phyloP scores from a whole-genome alignment of 495 filamentous ascomycete genomes.

The Podospora pseudoanserina region DNA sequence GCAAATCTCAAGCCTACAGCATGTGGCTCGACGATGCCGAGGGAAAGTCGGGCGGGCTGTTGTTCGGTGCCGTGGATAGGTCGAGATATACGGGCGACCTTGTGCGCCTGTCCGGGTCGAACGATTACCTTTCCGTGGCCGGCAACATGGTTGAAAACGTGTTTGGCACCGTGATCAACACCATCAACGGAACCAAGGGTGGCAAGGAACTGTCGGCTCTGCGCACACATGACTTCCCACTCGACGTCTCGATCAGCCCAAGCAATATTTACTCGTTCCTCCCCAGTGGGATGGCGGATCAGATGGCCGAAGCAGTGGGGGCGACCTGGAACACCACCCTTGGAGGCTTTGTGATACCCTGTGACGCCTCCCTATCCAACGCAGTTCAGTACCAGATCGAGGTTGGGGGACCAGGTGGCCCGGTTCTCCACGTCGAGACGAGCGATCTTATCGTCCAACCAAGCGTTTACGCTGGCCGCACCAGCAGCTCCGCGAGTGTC shows the following conservation, averaged over 20 bases:
- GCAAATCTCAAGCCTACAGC: slow-evolving; percentile 72
- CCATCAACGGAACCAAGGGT: slow-evolving; percentile 29
- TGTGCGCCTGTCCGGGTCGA: slow-evolving; percentile 50
- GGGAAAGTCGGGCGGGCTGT: slow-evolving; percentile 62
- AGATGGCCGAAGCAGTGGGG: slow-evolving; percentile 56
- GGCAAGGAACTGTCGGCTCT: slow-evolving; percentile 38
- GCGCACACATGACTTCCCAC: slow-evolving; percentile 55
- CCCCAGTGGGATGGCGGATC: slow-evolving; percentile 54
- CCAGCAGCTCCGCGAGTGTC: background rate
- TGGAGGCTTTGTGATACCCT: slow-evolving; percentile 58
- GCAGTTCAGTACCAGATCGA: slow-evolving; percentile 56
- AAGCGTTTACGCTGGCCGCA: slow-evolving; percentile 28
- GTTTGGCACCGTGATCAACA: slow-evolving; percentile 62
- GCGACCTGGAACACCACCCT: slow-evolving; percentile 46
- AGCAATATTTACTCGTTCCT: slow-evolving; percentile 73
- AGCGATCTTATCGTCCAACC: slow-evolving; percentile 60
- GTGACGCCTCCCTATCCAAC: slow-evolving; percentile 52
- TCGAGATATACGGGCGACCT: slow-evolving; percentile 67
- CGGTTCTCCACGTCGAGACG: slow-evolving; percentile 59
- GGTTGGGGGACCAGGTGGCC: slow-evolving; percentile 45
- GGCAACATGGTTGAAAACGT: slow-evolving; percentile 29
- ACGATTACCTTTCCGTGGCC: slow-evolving; percentile 31
- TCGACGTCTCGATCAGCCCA: slow-evolving; percentile 54
- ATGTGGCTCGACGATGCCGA: slow-evolving; percentile 71
- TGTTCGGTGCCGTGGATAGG: slow-evolving; percentile 81